These are phyloP conservation scores for Pharnaceum exiguum DNA, from an alignment of 148 eudicot species.

Conservation along the genomic window DNA sequence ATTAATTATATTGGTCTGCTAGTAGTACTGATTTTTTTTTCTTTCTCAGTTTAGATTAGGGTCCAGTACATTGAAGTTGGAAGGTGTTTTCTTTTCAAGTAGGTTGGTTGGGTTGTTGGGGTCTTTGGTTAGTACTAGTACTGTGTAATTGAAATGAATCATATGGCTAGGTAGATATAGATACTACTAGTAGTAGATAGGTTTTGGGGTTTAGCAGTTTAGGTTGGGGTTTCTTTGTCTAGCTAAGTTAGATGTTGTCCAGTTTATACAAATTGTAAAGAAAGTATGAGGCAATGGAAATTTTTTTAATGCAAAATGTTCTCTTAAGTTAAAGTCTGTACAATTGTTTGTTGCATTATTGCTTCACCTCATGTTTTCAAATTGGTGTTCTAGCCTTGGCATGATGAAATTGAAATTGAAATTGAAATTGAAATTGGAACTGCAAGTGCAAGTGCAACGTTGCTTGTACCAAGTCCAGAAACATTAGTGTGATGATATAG, in stretches of 20 bases:
- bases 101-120: neutral
- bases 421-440: too few relatives aligned
- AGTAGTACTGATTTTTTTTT: too few relatives aligned
- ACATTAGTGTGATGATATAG: too few relatives aligned
- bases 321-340: neutral
- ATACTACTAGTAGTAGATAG: too few relatives aligned
- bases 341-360: neutral
- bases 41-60: neutral
- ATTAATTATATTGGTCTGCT: neutral
- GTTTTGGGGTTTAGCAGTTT: too few relatives aligned
- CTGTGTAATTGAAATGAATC: conserved; percentile 19
- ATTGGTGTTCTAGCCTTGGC: too few relatives aligned
- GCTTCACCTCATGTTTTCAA: too few relatives aligned
- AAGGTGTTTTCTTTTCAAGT: neutral
- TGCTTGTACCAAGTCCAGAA: too few relatives aligned
- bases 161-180: neutral
- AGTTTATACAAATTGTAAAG: conserved; percentile 24
- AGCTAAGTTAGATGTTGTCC: conserved; percentile 1
- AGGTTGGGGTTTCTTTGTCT: neutral
- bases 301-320: conserved; percentile 2
- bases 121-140: neutral
- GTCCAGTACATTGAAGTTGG: neutral
- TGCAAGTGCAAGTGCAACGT: too few relatives aligned
- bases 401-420: too few relatives aligned
- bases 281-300: conserved; percentile 19